These are phyloP conservation scores for Jaapia argillacea DNA, from an alignment of 768 basidiomycete genomes.

Conservation along the genomic window DNA sequence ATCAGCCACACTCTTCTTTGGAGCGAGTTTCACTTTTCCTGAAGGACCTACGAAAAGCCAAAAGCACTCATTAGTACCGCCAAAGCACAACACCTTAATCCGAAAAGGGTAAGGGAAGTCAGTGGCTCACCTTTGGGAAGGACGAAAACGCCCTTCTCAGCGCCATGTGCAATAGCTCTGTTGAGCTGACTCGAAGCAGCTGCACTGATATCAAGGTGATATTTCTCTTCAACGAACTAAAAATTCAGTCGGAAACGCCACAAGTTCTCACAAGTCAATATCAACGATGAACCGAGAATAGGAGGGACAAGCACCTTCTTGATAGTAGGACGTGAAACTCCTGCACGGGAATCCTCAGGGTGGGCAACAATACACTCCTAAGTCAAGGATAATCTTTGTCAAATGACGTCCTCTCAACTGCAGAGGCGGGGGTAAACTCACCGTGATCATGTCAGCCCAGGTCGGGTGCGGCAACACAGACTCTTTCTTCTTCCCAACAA, in stretches of 20 bases:
- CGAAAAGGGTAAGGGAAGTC: no score
- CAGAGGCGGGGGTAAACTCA: conserved; percentile 14
- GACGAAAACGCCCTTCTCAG: conserved; percentile 73
- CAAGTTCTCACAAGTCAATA: conserved; percentile 12
- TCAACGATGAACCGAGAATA: conserved; percentile 6
- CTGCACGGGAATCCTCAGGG: conserved; percentile 68
- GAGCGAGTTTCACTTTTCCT: conserved; percentile 59
- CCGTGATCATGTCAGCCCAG: conserved; percentile 49
- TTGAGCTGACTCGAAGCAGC: conserved; percentile 74
- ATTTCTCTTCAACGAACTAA: conserved; percentile 78
- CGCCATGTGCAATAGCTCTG: conserved; percentile 72
- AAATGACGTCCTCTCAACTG: background rate
- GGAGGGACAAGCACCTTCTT: conserved; percentile 54
- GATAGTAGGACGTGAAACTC: conserved; percentile 86
- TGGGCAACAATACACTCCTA: conserved; percentile 77
- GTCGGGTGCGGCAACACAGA: conserved; percentile 25
- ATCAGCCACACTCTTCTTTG: conserved; percentile 46
- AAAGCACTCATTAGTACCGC: conserved; percentile 1
- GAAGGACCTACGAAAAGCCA: conserved; percentile 23
- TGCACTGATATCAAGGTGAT: conserved; percentile 71
- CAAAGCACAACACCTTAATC: background rate
- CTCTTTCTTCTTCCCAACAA: conserved; percentile 12
- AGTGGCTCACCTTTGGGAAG: conserved; percentile 70
- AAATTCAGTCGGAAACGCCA: conserved; percentile 6
- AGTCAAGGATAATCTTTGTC: conserved; percentile 9